Evolutionary conservation across 768 basidiomycete genomes (phyloP).

Genomic region (Lentinus brumalis): DNA sequence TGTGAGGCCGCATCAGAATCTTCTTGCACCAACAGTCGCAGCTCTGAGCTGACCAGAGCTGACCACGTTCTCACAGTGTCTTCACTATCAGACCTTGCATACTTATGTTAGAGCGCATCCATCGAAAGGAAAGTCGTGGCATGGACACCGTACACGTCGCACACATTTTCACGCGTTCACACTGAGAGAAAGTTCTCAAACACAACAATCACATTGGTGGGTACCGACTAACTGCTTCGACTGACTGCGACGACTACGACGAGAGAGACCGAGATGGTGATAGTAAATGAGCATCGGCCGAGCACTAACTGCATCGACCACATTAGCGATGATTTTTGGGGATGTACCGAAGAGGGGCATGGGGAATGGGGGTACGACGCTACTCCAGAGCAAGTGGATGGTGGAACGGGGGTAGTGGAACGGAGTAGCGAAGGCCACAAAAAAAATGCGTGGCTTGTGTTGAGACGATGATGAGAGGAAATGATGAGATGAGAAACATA

Average conservation of each 20-base stretch:
- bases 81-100: too few relatives aligned
- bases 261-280: slow-evolving; percentile 8
- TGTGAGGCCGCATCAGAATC: slow-evolving; percentile 1
- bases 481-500: slow-evolving; percentile 20
- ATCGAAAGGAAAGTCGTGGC: neutral
- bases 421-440: slow-evolving; percentile 47
- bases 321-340: slow-evolving; percentile 22
- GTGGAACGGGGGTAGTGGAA: slow-evolving; percentile 32
- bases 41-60: too few relatives aligned
- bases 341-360: slow-evolving; percentile 3
- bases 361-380: slow-evolving; percentile 51
- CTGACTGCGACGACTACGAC: slow-evolving; percentile 6
- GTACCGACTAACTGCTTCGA: neutral
- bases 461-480: slow-evolving; percentile 13
- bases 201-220: slow-evolving; percentile 2
- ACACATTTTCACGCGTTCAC: neutral
- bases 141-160: neutral
- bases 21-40: neutral
- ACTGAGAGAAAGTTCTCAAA: neutral
- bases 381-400: slow-evolving; percentile 53
- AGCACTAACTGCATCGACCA: slow-evolving; percentile 9
- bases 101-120: too few relatives aligned
- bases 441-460: slow-evolving; percentile 17
- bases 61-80: too few relatives aligned
- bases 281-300: neutral